Evolutionary conservation across 805 yeast species (phyloP).

Genomic region (Lipomyces kockii): DNA sequence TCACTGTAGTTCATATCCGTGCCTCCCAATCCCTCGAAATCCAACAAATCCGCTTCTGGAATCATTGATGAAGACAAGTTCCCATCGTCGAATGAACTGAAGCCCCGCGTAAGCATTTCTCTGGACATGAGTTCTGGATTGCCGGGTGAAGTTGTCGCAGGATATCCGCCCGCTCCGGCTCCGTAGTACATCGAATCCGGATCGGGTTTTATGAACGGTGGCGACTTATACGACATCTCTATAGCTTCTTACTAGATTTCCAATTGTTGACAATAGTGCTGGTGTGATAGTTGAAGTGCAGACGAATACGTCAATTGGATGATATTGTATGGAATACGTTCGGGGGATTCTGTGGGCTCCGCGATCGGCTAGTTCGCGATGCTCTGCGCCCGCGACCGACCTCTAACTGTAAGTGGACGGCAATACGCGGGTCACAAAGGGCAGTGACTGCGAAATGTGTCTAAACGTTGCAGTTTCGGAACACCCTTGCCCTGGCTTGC

Average conservation of each 20-base stretch:
- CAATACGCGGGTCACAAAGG: not conserved
- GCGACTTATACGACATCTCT: conserved; percentile 32
- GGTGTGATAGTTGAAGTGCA: not conserved
- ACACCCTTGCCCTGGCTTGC: not conserved
- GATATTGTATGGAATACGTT: not conserved
- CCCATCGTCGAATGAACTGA: conserved; percentile 28
- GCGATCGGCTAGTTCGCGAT: conserved; percentile 3
- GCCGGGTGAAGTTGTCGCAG: conserved; percentile 2
- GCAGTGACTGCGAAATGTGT: not conserved
- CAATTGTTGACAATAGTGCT: not conserved
- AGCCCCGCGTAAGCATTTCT: conserved; percentile 29
- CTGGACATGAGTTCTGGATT: conserved; percentile 27
- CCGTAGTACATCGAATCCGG: conserved; percentile 23
- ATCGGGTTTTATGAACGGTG: conserved; percentile 36
- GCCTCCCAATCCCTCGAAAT: conserved; percentile 20
- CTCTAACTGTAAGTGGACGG: not conserved
- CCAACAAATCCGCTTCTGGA: conserved; percentile 34
- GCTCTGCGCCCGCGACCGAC: not conserved
- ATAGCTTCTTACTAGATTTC: not conserved
- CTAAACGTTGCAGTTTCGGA: not conserved
- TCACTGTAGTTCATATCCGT: conserved; percentile 13
- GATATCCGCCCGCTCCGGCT: not conserved
- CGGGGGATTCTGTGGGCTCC: not conserved
- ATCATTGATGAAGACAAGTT: conserved; percentile 31
- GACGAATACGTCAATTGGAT: not conserved